Conservation (phyloP, 169 alveolate genomes). For the Miamiensis avidus region DNA sequence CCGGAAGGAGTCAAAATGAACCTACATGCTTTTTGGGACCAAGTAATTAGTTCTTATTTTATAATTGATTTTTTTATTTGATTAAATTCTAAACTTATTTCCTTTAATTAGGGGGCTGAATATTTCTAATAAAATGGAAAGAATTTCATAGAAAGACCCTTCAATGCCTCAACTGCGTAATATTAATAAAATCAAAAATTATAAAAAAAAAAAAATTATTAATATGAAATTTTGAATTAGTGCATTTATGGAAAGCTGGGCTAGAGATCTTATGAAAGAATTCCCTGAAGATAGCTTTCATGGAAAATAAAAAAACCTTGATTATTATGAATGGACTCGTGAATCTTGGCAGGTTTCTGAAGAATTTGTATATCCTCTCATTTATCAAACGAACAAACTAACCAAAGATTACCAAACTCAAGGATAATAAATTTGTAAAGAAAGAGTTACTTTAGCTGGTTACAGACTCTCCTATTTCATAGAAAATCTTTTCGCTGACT, state of each 20-base stretch:
- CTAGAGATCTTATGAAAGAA: background rate
- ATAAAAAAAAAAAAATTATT: too few relatives aligned
- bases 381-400: constrained; percentile 9
- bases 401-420: constrained; percentile 19
- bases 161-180: background rate
- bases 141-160: background rate
- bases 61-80: too few relatives aligned
- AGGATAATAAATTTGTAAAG: background rate
- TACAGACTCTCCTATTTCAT: constrained; percentile 44
- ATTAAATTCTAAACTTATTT: too few relatives aligned
- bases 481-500: too few relatives aligned
- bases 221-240: too few relatives aligned
- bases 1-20: background rate
- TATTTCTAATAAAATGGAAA: background rate
- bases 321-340: background rate
- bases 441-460: constrained; percentile 36
- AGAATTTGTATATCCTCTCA: constrained; percentile 2
- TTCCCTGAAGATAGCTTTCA: background rate
- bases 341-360: constrained; percentile 7
- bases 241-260: constrained; percentile 2
- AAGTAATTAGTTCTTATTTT: too few relatives aligned
- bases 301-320: background rate
- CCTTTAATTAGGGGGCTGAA: background rate
- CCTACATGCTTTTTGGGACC: constrained; percentile 18
- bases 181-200: too few relatives aligned